These are phyloP conservation scores for Discostella stelligera DNA, from an alignment of 352 stramenopile species.

Conservation along the genomic window DNA sequence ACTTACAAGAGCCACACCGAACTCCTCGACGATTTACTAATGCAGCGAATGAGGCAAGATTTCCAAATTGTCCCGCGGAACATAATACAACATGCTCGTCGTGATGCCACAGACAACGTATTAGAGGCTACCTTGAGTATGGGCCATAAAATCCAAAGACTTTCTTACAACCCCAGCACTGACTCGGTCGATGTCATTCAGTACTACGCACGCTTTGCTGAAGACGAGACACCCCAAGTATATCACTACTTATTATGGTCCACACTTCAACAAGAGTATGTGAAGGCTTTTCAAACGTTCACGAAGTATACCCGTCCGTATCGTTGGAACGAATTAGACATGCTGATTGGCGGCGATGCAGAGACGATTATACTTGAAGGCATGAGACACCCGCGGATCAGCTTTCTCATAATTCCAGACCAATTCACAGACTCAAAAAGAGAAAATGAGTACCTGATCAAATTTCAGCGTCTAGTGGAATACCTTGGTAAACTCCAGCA, in stretches of 20 bases:
- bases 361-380: conserved; percentile 63
- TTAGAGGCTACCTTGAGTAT: conserved; percentile 83
- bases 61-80: conserved; percentile 79
- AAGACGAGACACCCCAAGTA: conserved; percentile 64
- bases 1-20: conserved; percentile 78
- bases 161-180: conserved; percentile 71
- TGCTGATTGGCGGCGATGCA: conserved; percentile 76
- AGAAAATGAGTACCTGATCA: conserved; percentile 70
- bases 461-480: conserved; percentile 73
- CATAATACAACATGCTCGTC: conserved; percentile 54
- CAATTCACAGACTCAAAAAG: conserved; percentile 50
- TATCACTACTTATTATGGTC: conserved; percentile 81
- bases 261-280: conserved; percentile 61
- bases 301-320: conserved; percentile 80
- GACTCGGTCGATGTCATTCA: conserved; percentile 80
- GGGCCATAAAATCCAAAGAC: conserved; percentile 81
- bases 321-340: conserved; percentile 81
- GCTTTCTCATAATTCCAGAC: conserved; percentile 80
- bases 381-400: conserved; percentile 74
- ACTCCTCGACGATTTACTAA: conserved; percentile 86
- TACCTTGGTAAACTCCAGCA: conserved; percentile 75
- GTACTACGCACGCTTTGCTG: conserved; percentile 77
- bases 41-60: conserved; percentile 82
- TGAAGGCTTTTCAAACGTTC: conserved; percentile 78
- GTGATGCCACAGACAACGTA: conserved; percentile 50